phyloP scores from a whole-genome alignment of 1,284 basidiomycete genomes.

The Thecaphora thlaspeos region DNA sequence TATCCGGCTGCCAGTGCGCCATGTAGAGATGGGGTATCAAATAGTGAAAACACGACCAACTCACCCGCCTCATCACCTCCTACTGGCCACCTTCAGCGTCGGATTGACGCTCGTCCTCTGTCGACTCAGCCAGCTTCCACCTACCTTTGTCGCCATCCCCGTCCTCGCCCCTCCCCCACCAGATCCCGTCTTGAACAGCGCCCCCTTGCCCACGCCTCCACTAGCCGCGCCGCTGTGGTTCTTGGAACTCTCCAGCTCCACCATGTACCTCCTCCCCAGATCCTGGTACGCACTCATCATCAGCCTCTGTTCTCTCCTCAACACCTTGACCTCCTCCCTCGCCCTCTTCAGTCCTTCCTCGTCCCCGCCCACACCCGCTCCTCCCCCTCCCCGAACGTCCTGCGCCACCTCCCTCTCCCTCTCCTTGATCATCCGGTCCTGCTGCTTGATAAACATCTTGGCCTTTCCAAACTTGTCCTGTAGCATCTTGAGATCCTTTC shows the following conservation, averaged over 20 bases:
- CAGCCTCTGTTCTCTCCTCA: slow-evolving; percentile 32
- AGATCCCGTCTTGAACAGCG: too few relatives aligned
- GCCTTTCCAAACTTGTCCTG: slow-evolving; percentile 81
- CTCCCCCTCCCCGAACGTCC: slow-evolving; percentile 1
- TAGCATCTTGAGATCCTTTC: slow-evolving; percentile 70
- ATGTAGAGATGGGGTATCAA: too few relatives aligned
- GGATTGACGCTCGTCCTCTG: slow-evolving; percentile 22
- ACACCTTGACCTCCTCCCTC: slow-evolving; percentile 20
- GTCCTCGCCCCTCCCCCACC: too few relatives aligned
- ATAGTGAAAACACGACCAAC: too few relatives aligned
- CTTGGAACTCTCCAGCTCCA: slow-evolving; percentile 22
- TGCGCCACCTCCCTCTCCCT: slow-evolving; percentile 28
- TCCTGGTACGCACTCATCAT: slow-evolving; percentile 38
- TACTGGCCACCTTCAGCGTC: slow-evolving; percentile 19
- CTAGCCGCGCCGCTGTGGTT: slow-evolving; percentile 10
- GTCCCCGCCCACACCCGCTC: slow-evolving; percentile 6
- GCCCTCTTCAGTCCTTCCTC: slow-evolving; percentile 16
- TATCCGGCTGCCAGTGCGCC: too few relatives aligned
- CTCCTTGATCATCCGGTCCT: slow-evolving; percentile 64
- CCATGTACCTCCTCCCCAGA: slow-evolving; percentile 31
- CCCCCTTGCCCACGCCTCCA: slow-evolving; percentile 4
- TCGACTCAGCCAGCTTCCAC: slow-evolving; percentile 20
- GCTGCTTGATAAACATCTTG: slow-evolving; percentile 84
- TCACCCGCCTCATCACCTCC: slow-evolving; percentile 4
- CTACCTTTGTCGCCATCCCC: too few relatives aligned